Evolutionary conservation across 2,329 filamentous ascomycete species (phyloP), one percentile per base, ranked within the genome.

Genomic region (Aspergillus novofumigatus): DNA sequence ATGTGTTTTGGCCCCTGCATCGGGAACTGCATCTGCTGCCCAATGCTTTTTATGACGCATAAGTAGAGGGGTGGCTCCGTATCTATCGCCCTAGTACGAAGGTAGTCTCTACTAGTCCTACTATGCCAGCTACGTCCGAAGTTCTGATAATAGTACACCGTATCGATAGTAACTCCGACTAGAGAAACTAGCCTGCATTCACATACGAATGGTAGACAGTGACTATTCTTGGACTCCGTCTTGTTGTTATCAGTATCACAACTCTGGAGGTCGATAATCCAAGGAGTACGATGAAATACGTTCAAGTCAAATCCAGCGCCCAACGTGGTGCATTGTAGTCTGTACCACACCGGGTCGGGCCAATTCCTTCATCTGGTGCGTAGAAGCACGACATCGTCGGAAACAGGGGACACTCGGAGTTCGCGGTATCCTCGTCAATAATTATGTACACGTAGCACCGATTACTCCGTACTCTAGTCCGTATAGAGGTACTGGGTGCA

Each of bases 1-100:
- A 56, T 61, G 14, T 17, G 14, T 17, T 38, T 64, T 57, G 61
- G 62, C 65, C 65, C 65, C 65, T 66, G 65, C 65, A 44, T 66
- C 53, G n/a, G n/a, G 49, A 44, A 56, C 58, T 63, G 61, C 60
- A 62, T 60, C 50, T 58, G 55, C 51, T 57, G 55, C 55, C 55
- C 55, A 56, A 56, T 53, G 50, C 50, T 49, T 51, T 25, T 56
- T 23, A 35, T n/a, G 38, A 32, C 4, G 32, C 14, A 41, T 14
- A 41, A 25, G 52, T 28, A 49, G 42, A 53, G 38, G 44, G 51
- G 29, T 28, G 38, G 21, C 38, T 53, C 17, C 25, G 25, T 53
- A 23, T 28, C 26, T 32, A 23, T 53, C 47, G n/a, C 17, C 11
- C 23, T 21, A 26, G 11, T 17, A 49, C 47, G 28, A 14, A 7